Evolutionary conservation across 768 basidiomycete genomes (phyloP).

Genomic region (Tricholoma saponaceum): DNA sequence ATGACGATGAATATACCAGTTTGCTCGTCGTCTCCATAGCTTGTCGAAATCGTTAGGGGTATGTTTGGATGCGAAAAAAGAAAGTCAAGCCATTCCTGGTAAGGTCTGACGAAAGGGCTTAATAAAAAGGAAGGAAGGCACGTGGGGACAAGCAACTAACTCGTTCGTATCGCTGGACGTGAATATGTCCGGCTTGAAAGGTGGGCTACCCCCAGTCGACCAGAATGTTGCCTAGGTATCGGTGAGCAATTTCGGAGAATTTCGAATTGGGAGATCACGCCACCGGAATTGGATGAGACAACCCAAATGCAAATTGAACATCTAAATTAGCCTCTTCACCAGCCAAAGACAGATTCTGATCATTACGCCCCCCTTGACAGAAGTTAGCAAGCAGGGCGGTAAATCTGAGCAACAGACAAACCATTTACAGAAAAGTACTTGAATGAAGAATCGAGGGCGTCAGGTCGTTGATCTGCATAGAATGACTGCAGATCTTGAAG

Average conservation of each 20-base stretch:
- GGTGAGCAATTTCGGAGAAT: no score
- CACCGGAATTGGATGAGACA: conserved; percentile 55
- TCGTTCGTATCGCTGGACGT: no score
- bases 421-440: conserved; percentile 53
- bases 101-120: conserved; percentile 15
- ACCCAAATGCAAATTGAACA: conserved; percentile 61
- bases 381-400: no score
- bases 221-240: no score
- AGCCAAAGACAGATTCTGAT: conserved; percentile 47
- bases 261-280: not conserved
- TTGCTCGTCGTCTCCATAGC: conserved; percentile 72
- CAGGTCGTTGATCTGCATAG: conserved; percentile 43
- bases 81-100: conserved; percentile 56
- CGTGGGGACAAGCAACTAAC: no score
- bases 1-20: conserved; percentile 38
- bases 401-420: no score
- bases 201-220: no score
- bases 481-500: conserved; percentile 47
- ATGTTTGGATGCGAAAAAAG: conserved; percentile 40
- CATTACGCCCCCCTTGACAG: conserved; percentile 54
- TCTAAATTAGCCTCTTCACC: conserved; percentile 68
- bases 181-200: no score
- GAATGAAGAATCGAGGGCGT: conserved; percentile 47
- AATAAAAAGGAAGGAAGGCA: conserved; percentile 2
- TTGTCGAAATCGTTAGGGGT: conserved; percentile 65